Base-by-base conservation (phyloP, 805 yeast genomes). In the Peterozyma xylosa region DNA sequence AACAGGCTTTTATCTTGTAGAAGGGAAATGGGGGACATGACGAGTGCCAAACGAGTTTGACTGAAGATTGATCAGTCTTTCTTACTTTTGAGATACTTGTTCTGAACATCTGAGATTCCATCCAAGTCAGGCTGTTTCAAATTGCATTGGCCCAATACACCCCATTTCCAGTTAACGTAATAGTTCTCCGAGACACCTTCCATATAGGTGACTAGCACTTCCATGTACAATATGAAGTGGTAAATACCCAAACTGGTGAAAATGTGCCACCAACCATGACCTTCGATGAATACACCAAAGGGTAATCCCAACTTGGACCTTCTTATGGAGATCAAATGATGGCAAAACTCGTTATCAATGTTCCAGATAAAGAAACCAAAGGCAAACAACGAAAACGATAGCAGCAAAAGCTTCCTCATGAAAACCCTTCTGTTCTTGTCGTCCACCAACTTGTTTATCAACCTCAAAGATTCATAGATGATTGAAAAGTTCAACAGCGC, bases 181-280 rank as follows among this genome's bases (percentile, higher is more conserved):
- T 77, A 90, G 30, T 74, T 68, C 27, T 72, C 63, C 27, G 76
- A 74, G n/a, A 66, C 64, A 5, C 80, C 81, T 13, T 69, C 68
- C 57, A 87, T 73, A 62, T 82, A 79, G 30, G 83, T 66, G 51
- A 91, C 73, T 49, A 90, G 66, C 50, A 84, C 77, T 66, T 88
- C 90, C 55, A 85, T 73, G 57, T 84, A 88, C 3, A 85, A 79
- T 50, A 90, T 73, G 64, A 87, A 90, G 58, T 73, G 83, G 62
- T 91, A 91, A 10, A 91, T 93, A 2, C 97, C 96, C 16, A 80
- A 67, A 0, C 96, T 95, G 0, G 93, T 86, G 50, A 86, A 71
- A 10, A 86, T 66, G 58, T 91, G 98, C 98, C 98, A 91, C 97
- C 97, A 91, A 18, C 95, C 96, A 56, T 91, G 98, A 29, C 95